Conservation (phyloP, 208 protist species). For the Trypanosoma vivax region DNA sequence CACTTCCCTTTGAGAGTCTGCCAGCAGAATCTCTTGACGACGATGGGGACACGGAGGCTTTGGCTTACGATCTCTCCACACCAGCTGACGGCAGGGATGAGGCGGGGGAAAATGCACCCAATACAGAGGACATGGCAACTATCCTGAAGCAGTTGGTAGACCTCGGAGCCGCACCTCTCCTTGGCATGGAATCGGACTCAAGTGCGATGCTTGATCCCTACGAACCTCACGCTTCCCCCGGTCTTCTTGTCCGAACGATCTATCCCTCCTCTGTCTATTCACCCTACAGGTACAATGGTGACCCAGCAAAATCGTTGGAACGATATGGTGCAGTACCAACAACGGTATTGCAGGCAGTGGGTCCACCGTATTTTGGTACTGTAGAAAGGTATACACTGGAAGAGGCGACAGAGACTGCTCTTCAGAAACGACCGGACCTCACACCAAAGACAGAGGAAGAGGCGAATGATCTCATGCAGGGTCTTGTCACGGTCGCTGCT, state of each 20-base stretch:
- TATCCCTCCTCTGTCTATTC: constrained; percentile 69
- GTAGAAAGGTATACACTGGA: constrained; percentile 26
- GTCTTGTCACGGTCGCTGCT: constrained; percentile 11
- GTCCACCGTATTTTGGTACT: constrained; percentile 21
- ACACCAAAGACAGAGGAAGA: constrained; percentile 20
- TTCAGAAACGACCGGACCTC: constrained; percentile 13
- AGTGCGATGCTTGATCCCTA: constrained; percentile 32
- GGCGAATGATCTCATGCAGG: constrained; percentile 14
- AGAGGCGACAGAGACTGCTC: constrained; percentile 1
- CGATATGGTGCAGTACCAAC: background rate
- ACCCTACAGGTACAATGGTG: constrained; percentile 49
- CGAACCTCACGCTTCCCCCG: constrained; percentile 33
- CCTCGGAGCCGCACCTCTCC: constrained; percentile 60
- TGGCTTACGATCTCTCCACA: constrained; percentile 10
- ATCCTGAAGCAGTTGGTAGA: constrained; percentile 52
- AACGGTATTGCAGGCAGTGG: background rate
- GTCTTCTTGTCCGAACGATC: constrained; percentile 38
- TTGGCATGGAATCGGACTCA: constrained; percentile 28
- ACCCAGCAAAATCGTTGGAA: constrained; percentile 23
- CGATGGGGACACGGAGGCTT: background rate
- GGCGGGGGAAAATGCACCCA: background rate
- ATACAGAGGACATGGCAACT: constrained; percentile 23
- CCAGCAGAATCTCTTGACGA: constrained; percentile 7
- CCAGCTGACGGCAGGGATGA: background rate
- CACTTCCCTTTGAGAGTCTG: constrained; percentile 65